Evolutionary conservation across 148 eudicot species (phyloP).

Genomic region (Vaccinium myrtillus): DNA sequence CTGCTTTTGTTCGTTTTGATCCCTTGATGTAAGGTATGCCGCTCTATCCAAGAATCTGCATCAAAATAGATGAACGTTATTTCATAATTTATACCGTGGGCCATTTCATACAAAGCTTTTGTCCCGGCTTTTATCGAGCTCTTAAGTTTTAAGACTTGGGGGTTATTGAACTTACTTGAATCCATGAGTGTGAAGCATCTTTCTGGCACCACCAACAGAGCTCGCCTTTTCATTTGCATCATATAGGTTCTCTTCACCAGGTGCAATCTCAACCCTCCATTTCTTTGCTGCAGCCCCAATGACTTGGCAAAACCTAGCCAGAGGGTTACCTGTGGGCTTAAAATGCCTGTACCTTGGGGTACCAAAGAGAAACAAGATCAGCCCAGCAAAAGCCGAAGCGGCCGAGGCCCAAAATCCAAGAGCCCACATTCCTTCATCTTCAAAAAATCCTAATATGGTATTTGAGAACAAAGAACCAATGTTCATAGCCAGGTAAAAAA

Average conservation of each 20-base stretch:
- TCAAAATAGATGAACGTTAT: background rate
- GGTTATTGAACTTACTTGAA: constrained; percentile 53
- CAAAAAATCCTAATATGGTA: constrained; percentile 70
- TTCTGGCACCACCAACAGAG: constrained; percentile 39
- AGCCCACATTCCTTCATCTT: constrained; percentile 83
- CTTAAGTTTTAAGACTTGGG: background rate
- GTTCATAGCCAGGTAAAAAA: constrained; percentile 83
- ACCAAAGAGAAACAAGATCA: constrained; percentile 63
- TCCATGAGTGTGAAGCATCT: constrained; percentile 68
- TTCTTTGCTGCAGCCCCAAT: constrained; percentile 69
- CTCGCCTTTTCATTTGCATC: constrained; percentile 42
- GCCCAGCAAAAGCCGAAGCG: constrained; percentile 64
- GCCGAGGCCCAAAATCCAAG: constrained; percentile 84
- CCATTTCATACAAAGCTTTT: too few relatives aligned
- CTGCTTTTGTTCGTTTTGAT: constrained; percentile 31
- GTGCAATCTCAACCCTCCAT: constrained; percentile 38
- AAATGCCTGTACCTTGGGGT: constrained; percentile 71
- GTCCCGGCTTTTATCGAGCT: too few relatives aligned
- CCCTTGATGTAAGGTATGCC: constrained; percentile 53
- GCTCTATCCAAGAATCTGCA: constrained; percentile 80
- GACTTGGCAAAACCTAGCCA: constrained; percentile 75
- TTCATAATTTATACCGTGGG: background rate
- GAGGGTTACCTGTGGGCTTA: constrained; percentile 81
- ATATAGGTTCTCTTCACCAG: constrained; percentile 38
- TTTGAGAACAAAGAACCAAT: constrained; percentile 79